Conservation (phyloP, 345 rosid genomes). For the Mallotus nudiflorus region DNA sequence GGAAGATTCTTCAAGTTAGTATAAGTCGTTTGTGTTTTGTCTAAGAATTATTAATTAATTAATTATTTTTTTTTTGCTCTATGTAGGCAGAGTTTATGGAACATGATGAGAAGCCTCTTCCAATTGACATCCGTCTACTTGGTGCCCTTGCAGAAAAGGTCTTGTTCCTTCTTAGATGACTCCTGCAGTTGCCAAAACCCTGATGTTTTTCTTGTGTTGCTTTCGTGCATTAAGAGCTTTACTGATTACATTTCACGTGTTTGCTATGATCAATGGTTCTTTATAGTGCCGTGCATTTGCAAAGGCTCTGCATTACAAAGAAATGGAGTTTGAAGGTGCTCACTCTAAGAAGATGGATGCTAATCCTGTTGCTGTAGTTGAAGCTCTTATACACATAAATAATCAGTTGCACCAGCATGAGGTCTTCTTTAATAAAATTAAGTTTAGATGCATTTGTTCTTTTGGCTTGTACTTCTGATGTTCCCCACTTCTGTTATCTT, state of each 20-base stretch:
- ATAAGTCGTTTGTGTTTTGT: background rate
- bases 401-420: constrained; percentile 97
- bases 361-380: constrained; percentile 95
- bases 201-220: background rate
- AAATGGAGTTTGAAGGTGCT: constrained; percentile 98
- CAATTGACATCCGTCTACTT: constrained; percentile 96
- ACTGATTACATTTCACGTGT: background rate
- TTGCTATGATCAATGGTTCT: constrained; percentile 6
- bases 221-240: background rate
- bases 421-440: constrained; percentile 38
- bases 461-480: background rate
- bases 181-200: constrained; percentile 10
- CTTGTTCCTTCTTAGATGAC: constrained; percentile 20
- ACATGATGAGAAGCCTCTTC: constrained; percentile 97
- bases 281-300: constrained; percentile 94
- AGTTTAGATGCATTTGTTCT: constrained; percentile 5
- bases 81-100: constrained; percentile 99
- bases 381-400: constrained; percentile 96
- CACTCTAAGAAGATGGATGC: constrained; percentile 85
- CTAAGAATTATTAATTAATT: background rate
- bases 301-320: constrained; percentile 98
- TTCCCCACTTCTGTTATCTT: constrained; percentile 4
- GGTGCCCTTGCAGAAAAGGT: constrained; percentile 99
- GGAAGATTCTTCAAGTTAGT: background rate
- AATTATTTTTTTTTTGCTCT: background rate